Evolutionary conservation across 441 rosid species (phyloP), one percentile per base, ranked within the genome.

Genomic region (Jatropha podagrica): DNA sequence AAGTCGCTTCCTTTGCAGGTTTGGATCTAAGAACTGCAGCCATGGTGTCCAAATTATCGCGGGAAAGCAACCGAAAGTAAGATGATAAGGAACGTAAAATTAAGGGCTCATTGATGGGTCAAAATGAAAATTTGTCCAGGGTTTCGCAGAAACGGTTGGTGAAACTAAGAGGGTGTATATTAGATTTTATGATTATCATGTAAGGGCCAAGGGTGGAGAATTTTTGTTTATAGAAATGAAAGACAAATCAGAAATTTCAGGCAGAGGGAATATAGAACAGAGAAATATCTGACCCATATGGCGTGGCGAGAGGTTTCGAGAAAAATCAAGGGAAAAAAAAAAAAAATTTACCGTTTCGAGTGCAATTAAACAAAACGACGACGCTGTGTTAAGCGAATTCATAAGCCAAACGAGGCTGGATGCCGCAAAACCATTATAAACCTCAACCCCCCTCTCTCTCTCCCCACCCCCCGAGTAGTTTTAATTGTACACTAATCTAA

Each of bases 1-100:
- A 86, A 27, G 89, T 85, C 44, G 93, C 81, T 77, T 85, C 92
- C 66, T 85, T 83, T 3, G 90, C 83, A 32, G 92, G 77, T 75
- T 79, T 90, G 65, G 90, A 91, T 86, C 92, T 89, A 75, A 96
- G 86, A 20, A 90, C 92, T 38, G 92, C 89, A 58, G 92, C 95
- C 91, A 90, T 88, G 82, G 85, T 69, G 69, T 68, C 79, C 80
- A 81, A 74, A 48, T 69, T 32, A 65, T 74, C 40, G 80, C 59
- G 54, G 77, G 49, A 68, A 77, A 76, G 32, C 8, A 56, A 58
- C 66, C 44, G 69, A 72, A 74, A 65, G 11, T 23, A 37, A 69
- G 68, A 42, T 20, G 10, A 42, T 42, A 32, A 38, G 13, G 10
- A 42, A 27, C 2, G n/a, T 27, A 9, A 3, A 62, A 69, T 75